Base-by-base conservation (phyloP, 441 rosid species). In the Eutrema salsugineum region DNA sequence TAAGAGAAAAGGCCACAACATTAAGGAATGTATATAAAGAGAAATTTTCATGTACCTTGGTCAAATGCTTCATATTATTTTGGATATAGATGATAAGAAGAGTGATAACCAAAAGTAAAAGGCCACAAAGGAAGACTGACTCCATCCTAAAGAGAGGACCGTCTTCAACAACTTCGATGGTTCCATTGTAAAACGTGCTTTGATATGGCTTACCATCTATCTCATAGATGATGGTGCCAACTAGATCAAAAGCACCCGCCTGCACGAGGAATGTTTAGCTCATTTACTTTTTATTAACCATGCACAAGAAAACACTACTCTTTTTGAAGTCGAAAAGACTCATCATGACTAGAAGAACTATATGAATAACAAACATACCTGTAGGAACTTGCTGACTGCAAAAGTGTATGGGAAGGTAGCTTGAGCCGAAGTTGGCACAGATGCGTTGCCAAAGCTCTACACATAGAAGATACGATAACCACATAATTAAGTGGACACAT, bases 181-280 rank as follows among this genome's bases (percentile, higher is more conserved):
- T 90, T 63, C 94, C 96, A 79, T 92, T 94, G 74, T 87, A 88
- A 79, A 90, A 92, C 16, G 80, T 80, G 80, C 78, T 94, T 68
- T 89, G 91, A 79, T 85, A 92, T 22, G 93, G 93, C 48, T 86
- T 85, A 76, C 89, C 87, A 77, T 89, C 92, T 49, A 94, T 84
- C 79, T 94, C 93, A 63, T 89, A 92, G 28, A 89, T 36, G 56
- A 92, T 82, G 58, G 90, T 83, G 47, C 96, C 99, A 67, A 94
- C 98, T 14, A 94, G 91, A 84, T 94, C 98, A 80, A 92, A 94
- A 56, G 78, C 87, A 76, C 99, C 99, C 20, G 94, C 82, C 99
- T 92, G 89, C 78, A 24, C 27, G 27, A 24, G 27, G 27, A 24
- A 24, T 4, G 27, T 22, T 22, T 22, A 22, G 27, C 27, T 22